phyloP scores from a whole-genome alignment of 2,329 filamentous ascomycete genomes.

The Cladophialophora immunda region DNA sequence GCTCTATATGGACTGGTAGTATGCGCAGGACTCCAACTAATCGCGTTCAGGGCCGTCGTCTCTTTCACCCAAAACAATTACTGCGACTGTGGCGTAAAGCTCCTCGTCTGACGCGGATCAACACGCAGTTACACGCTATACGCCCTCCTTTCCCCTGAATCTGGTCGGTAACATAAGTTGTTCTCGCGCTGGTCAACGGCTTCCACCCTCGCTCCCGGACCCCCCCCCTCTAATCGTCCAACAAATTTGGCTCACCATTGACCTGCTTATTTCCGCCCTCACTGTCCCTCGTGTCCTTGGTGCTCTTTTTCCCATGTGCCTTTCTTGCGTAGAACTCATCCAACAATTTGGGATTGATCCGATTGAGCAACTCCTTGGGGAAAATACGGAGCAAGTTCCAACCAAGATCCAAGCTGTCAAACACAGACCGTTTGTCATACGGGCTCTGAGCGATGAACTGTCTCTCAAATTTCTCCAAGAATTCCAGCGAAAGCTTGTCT shows the following conservation, averaged over 20 bases:
- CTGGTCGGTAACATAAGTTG: not conserved
- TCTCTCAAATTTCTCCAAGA: constrained; percentile 97
- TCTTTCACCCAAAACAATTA: not conserved
- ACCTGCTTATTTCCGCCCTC: constrained; percentile 41
- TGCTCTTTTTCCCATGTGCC: constrained; percentile 42
- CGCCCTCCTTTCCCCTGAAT: not conserved
- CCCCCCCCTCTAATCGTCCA: constrained; percentile 36
- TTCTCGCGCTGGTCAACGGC: not conserved
- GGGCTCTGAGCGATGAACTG: constrained; percentile 91
- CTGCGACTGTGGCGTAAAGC: not conserved
- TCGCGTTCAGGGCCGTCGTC: not conserved
- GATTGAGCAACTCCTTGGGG: constrained; percentile 97
- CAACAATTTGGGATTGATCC: constrained; percentile 83
- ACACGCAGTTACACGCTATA: not conserved
- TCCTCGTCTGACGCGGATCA: not conserved
- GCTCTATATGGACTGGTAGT: not conserved
- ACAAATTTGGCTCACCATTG: constrained; percentile 38
- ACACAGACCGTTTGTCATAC: constrained; percentile 91
- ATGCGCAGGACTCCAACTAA: not conserved
- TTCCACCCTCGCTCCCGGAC: not conserved
- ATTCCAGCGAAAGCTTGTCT: constrained; percentile 97
- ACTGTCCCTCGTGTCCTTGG: constrained; percentile 59
- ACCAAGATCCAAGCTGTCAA: constrained; percentile 91
- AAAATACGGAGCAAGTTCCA: constrained; percentile 97
- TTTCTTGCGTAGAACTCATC: constrained; percentile 78